phyloP scores from a whole-genome alignment of 1,284 basidiomycete genomes.

The Caloboletus inedulis region DNA sequence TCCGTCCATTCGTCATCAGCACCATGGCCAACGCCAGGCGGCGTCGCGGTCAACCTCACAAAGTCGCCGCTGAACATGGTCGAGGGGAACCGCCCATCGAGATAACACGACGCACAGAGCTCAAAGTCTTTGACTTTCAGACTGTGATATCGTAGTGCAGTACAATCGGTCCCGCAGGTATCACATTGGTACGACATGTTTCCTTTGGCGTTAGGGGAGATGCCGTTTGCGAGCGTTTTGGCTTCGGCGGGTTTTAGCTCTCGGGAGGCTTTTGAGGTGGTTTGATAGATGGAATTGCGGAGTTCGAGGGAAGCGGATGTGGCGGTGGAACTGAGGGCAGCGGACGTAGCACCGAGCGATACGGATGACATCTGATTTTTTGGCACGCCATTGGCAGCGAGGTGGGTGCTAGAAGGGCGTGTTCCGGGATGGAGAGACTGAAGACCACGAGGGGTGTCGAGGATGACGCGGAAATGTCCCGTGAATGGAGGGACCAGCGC shows the following conservation, averaged over 20 bases:
- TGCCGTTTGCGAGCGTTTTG: conserved; percentile 55
- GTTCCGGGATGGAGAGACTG: conserved; percentile 94
- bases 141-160: conserved; percentile 85
- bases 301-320: conserved; percentile 74
- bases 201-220: conserved; percentile 46
- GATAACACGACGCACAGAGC: conserved; percentile 88
- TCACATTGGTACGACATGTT: conserved; percentile 78
- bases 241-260: conserved; percentile 66
- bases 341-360: conserved; percentile 54
- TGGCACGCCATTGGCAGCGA: conserved; percentile 49
- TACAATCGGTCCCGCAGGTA: conserved; percentile 94
- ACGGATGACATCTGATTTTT: conserved; percentile 40
- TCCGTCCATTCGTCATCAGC: conserved; percentile 74
- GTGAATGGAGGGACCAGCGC: conserved; percentile 96
- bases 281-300: conserved; percentile 85
- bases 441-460: conserved; percentile 95
- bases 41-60: conserved; percentile 74
- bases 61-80: conserved; percentile 98
- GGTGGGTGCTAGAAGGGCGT: conserved; percentile 47
- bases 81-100: conserved; percentile 94
- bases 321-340: not conserved
- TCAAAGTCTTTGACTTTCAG: conserved; percentile 91
- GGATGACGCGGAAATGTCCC: conserved; percentile 95
- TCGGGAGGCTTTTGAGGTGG: conserved; percentile 77
- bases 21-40: conserved; percentile 41